Percentiles rank a stretch among this genome's conserved stretches.
Evolutionary conservation across 176 grass and related monocot genomes (phyloP).

Genomic region (Aegilops umbellulata): DNA sequence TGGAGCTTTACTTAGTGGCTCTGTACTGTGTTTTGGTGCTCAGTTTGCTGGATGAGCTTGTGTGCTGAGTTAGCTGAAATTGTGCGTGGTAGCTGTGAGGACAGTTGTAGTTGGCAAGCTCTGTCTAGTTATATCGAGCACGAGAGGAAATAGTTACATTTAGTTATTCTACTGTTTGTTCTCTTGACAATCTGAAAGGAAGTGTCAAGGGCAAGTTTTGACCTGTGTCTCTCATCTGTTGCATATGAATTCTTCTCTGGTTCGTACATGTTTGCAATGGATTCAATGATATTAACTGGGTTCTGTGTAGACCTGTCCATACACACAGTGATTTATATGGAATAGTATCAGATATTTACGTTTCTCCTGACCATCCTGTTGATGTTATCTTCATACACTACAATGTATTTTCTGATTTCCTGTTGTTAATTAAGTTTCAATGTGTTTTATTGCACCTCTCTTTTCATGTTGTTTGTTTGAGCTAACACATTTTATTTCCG

Average conservation of each 20-base stretch:
- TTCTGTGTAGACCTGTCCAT: background rate
- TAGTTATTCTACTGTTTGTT: background rate
- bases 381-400: background rate
- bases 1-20: background rate
- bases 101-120: background rate
- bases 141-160: background rate
- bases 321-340: background rate
- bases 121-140: background rate
- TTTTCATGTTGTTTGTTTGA: background rate
- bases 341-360: background rate
- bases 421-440: background rate
- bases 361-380: background rate
- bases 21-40: background rate
- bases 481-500: background rate
- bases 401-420: background rate
- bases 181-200: background rate
- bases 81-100: background rate
- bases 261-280: background rate
- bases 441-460: background rate
- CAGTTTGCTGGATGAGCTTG: background rate
- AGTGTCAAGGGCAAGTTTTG: background rate
- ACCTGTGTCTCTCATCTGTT: background rate
- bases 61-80: background rate
- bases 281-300: background rate
- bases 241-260: background rate